phyloP scores from a whole-genome alignment of 2,329 filamentous ascomycete genomes.

The Balansia obtecta region DNA sequence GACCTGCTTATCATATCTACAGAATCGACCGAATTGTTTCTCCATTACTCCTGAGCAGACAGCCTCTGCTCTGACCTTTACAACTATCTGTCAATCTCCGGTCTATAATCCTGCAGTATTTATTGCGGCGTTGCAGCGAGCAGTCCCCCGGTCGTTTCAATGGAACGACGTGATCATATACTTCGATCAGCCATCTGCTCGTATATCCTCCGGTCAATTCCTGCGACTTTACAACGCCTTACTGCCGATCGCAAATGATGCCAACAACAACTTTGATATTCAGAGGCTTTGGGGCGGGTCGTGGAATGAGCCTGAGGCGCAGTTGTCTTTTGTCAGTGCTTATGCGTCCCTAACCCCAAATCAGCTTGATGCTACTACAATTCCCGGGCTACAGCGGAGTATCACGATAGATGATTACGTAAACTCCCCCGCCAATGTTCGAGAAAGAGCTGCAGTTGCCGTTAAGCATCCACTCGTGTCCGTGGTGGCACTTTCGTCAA shows the following conservation, averaged over 20 bases:
- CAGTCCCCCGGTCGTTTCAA: conserved; percentile 51
- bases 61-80: conserved; percentile 62
- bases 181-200: conserved; percentile 69
- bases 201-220: conserved; percentile 70
- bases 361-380: conserved; percentile 71
- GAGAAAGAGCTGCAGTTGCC: conserved; percentile 45
- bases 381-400: conserved; percentile 67
- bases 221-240: conserved; percentile 69
- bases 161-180: conserved; percentile 61
- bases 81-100: conserved; percentile 44
- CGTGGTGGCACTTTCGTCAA: conserved; percentile 63
- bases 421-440: conserved; percentile 34
- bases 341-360: conserved; percentile 66
- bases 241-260: conserved; percentile 53
- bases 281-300: conserved; percentile 81
- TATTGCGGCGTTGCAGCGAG: conserved; percentile 49
- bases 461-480: conserved; percentile 82
- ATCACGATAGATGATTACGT: conserved; percentile 53
- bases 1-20: conserved; percentile 41
- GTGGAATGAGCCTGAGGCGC: conserved; percentile 78
- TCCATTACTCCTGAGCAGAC: conserved; percentile 73
- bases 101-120: conserved; percentile 39
- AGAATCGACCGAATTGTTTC: conserved; percentile 37
- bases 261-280: conserved; percentile 52
- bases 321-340: conserved; percentile 85